A percentile compares a stretch with the other conserved stretches of the same genome.
These are phyloP conservation scores for Leucogyrophana mollusca DNA, from an alignment of 768 basidiomycete species.

Conservation along the genomic window DNA sequence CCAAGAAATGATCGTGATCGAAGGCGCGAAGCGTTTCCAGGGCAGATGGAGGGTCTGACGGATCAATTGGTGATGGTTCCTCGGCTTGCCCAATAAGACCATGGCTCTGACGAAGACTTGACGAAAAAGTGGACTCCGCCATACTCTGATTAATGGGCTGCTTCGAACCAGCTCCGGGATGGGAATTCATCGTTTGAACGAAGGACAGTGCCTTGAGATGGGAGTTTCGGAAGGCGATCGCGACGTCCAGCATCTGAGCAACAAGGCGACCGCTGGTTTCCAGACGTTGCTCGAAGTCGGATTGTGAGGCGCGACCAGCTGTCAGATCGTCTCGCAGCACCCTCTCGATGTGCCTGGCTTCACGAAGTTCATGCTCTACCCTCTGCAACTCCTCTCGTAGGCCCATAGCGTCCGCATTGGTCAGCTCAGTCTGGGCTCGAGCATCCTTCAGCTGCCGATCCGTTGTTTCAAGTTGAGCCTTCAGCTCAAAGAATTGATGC, in stretches of 20 bases:
- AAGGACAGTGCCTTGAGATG: slow-evolving; percentile 70
- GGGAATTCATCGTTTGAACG: slow-evolving; percentile 54
- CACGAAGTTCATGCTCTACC: slow-evolving; percentile 67
- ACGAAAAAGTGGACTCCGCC: slow-evolving; percentile 49
- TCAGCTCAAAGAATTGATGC: slow-evolving; percentile 77
- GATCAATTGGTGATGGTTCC: slow-evolving; percentile 77
- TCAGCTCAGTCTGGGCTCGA: slow-evolving; percentile 57
- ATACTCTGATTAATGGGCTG: slow-evolving; percentile 39
- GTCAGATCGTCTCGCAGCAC: slow-evolving; percentile 74
- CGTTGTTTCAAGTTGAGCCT: slow-evolving; percentile 57
- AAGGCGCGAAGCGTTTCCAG: slow-evolving; percentile 70
- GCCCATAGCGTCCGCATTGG: slow-evolving; percentile 64
- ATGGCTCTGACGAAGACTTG: slow-evolving; percentile 44
- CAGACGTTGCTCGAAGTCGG: slow-evolving; percentile 62
- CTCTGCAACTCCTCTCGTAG: slow-evolving; percentile 73
- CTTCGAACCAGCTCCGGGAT: slow-evolving; percentile 48
- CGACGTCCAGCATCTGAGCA: slow-evolving; percentile 80
- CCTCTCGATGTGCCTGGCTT: slow-evolving; percentile 64
- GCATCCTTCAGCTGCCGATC: slow-evolving; percentile 65
- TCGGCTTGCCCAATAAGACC: slow-evolving; percentile 48
- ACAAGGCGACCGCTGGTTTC: slow-evolving; percentile 68
- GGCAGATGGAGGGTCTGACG: slow-evolving; percentile 68
- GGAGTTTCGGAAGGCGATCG: slow-evolving; percentile 72
- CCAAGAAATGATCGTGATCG: slow-evolving; percentile 84
- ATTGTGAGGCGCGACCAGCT: slow-evolving; percentile 65